Evolutionary conservation across 2,329 filamentous ascomycete species (phyloP).

Genomic region (Xylariaceae sp.): DNA sequence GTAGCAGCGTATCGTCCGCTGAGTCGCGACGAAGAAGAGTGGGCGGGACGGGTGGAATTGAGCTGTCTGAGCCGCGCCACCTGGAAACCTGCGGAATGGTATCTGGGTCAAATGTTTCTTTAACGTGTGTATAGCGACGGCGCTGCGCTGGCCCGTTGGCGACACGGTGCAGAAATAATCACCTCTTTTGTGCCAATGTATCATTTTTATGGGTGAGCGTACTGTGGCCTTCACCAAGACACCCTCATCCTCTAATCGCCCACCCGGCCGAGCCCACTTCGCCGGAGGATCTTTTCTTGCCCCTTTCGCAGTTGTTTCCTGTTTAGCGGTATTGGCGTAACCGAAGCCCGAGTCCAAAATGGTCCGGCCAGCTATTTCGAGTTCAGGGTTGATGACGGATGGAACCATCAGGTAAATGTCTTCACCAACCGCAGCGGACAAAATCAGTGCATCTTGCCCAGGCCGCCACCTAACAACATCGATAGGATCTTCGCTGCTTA

Average conservation of each 20-base stretch:
- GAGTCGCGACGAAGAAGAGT: slow-evolving; percentile 93
- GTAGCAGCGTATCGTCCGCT: slow-evolving; percentile 89
- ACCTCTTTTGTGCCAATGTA: slow-evolving; percentile 90
- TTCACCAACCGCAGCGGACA: slow-evolving; percentile 82
- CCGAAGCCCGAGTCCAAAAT: slow-evolving; percentile 88
- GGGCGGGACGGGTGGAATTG: slow-evolving; percentile 94
- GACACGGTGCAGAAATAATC: slow-evolving; percentile 94
- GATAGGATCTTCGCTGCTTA: slow-evolving; percentile 76
- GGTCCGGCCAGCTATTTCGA: slow-evolving; percentile 72
- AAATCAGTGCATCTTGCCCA: slow-evolving; percentile 72
- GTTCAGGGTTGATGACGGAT: slow-evolving; percentile 65
- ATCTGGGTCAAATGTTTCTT: slow-evolving; percentile 94
- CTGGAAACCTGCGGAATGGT: slow-evolving; percentile 78
- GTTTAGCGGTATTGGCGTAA: slow-evolving; percentile 70
- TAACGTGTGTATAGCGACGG: slow-evolving; percentile 91
- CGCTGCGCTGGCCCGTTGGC: slow-evolving; percentile 71
- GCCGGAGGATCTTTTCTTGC: slow-evolving; percentile 72
- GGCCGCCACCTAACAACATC: slow-evolving; percentile 90
- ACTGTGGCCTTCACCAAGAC: slow-evolving; percentile 80
- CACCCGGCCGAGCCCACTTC: slow-evolving; percentile 78
- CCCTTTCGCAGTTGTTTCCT: slow-evolving; percentile 51
- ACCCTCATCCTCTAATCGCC: slow-evolving; percentile 70
- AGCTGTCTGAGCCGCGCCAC: slow-evolving; percentile 72
- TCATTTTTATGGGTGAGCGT: slow-evolving; percentile 75
- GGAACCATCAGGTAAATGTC: slow-evolving; percentile 83